phyloP scores from a whole-genome alignment of 2,329 filamentous ascomycete species.

The Penicillium sp. region DNA sequence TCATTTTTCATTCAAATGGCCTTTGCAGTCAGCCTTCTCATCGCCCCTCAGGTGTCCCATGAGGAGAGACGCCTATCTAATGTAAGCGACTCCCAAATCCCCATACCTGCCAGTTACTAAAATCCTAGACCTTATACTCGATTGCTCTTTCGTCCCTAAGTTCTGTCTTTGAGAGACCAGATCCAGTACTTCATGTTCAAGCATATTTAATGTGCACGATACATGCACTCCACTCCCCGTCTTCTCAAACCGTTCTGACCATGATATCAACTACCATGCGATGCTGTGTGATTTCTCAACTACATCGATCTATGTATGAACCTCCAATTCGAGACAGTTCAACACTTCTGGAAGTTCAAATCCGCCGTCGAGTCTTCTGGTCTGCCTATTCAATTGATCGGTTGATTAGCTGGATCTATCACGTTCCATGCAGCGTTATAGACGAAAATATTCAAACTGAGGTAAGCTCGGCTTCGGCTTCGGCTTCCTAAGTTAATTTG shows the following conservation, averaged over 20 bases:
- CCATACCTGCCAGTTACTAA: background rate
- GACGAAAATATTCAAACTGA: constrained; percentile 16
- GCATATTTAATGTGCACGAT: constrained; percentile 17
- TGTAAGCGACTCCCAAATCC: background rate
- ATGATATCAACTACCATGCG: constrained; percentile 17
- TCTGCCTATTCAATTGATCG: constrained; percentile 19
- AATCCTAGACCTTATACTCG: constrained; percentile 10
- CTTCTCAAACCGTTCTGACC: constrained; percentile 15
- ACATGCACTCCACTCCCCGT: constrained; percentile 18
- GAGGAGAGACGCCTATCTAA: background rate
- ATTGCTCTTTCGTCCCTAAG: constrained; percentile 6
- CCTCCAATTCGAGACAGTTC: constrained; percentile 1
- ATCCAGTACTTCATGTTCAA: constrained; percentile 14
- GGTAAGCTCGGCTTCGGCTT: background rate
- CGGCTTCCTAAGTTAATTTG: background rate
- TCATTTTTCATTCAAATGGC: constrained; percentile 17
- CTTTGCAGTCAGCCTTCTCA: background rate
- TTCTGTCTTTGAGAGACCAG: constrained; percentile 5
- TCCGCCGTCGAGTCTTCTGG: constrained; percentile 19
- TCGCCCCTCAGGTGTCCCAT: background rate
- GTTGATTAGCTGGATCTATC: constrained; percentile 18
- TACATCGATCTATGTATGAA: constrained; percentile 13
- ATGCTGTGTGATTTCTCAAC: constrained; percentile 14
- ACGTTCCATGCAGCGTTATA: constrained; percentile 15
- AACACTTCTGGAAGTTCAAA: constrained; percentile 12